Conservation (phyloP, 2,329 filamentous ascomycete species). For the Fulvia fulva region DNA sequence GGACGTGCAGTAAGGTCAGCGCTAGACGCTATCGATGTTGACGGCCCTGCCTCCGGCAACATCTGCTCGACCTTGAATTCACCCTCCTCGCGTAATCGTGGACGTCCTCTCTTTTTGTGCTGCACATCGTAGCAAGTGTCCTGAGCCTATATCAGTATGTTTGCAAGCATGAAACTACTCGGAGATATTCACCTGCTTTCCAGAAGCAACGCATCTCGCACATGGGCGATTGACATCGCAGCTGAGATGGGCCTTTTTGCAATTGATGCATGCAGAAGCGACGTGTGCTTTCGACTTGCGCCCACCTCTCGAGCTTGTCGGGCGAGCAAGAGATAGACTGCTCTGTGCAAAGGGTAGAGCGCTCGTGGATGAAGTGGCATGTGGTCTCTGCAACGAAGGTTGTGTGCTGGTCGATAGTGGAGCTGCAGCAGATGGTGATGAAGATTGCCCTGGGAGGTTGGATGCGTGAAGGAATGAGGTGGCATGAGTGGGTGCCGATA, state of each 20-base stretch:
- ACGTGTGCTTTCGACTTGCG: slow-evolving; percentile 60
- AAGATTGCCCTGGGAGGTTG: neutral
- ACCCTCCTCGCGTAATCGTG: slow-evolving; percentile 67
- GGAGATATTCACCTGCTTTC: slow-evolving; percentile 55
- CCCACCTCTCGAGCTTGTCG: slow-evolving; percentile 18
- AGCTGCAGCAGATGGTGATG: neutral
- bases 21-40: slow-evolving; percentile 19
- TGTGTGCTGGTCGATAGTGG: neutral
- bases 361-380: neutral
- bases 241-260: slow-evolving; percentile 75
- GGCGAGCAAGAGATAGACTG: slow-evolving; percentile 4
- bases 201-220: slow-evolving; percentile 70
- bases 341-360: slow-evolving; percentile 3
- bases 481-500: slow-evolving; percentile 9
- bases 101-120: slow-evolving; percentile 79
- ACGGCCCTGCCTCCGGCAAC: slow-evolving; percentile 11
- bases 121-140: slow-evolving; percentile 78
- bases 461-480: slow-evolving; percentile 11
- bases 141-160: slow-evolving; percentile 40
- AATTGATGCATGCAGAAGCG: slow-evolving; percentile 78
- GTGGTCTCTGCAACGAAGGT: neutral
- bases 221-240: slow-evolving; percentile 69
- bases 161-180: neutral
- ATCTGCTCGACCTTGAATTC: slow-evolving; percentile 25
- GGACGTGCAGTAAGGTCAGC: slow-evolving; percentile 15